A percentile compares a stretch with the other conserved stretches of the same genome.
Evolutionary conservation across 2,329 filamentous ascomycete species (phyloP).

Genomic region (Aspergillus terreus): DNA sequence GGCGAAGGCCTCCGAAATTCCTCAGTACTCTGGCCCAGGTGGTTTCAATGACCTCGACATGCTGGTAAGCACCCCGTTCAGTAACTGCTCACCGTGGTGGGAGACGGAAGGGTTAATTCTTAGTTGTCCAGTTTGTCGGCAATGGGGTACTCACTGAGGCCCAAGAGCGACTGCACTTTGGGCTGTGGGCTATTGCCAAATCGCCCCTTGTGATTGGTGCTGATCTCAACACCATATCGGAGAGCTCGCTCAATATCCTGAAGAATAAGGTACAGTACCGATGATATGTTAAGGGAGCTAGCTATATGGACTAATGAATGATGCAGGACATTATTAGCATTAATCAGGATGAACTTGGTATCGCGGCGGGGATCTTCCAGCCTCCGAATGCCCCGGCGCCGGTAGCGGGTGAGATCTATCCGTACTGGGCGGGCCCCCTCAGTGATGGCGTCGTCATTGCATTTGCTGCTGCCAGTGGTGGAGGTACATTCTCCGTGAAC

Average conservation of each 20-base stretch:
- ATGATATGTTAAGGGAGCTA: not conserved
- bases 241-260: not conserved
- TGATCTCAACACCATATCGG: not conserved
- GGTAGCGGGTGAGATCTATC: not conserved
- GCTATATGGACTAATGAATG: not conserved
- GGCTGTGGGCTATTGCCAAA: not conserved
- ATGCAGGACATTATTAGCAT: not conserved
- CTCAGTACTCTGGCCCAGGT: not conserved
- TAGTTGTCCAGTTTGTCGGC: not conserved
- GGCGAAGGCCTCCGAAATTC: not conserved
- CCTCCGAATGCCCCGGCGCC: not conserved
- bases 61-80: not conserved
- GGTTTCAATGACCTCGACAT: not conserved
- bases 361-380: not conserved
- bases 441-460: not conserved
- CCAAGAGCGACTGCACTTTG: not conserved
- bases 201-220: not conserved
- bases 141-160: not conserved
- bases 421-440: not conserved
- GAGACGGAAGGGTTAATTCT: not conserved
- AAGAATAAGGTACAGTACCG: not conserved
- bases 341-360: not conserved
- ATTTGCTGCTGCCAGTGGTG: not conserved
- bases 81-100: too few relatives aligned
- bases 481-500: not conserved